Percentiles rank a stretch among this genome's conserved stretches.
Evolutionary conservation across 2,329 filamentous ascomycete species (phyloP).

Genomic region (Mariannaea sp.): DNA sequence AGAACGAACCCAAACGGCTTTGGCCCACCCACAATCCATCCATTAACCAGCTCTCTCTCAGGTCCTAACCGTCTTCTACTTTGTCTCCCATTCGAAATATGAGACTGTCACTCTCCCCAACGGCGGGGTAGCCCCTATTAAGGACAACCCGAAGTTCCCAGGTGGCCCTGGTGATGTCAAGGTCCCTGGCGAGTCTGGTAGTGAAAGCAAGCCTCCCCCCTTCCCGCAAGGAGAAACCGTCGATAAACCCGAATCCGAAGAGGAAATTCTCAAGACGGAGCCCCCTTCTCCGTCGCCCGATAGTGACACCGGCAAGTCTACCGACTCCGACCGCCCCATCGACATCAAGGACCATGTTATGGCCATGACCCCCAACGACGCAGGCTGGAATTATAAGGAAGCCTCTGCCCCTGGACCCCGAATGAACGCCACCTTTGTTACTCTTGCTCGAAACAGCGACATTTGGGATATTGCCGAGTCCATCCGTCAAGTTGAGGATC

Average conservation of each 20-base stretch:
- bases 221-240: slow-evolving; percentile 29
- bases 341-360: slow-evolving; percentile 51
- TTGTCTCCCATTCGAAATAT: slow-evolving; percentile 68
- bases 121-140: slow-evolving; percentile 3
- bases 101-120: slow-evolving; percentile 44
- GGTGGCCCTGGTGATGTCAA: slow-evolving; percentile 31
- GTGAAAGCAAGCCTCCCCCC: slow-evolving; percentile 32
- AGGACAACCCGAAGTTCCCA: slow-evolving; percentile 26
- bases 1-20: too few species aligned
- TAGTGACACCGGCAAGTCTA: neutral
- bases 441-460: slow-evolving; percentile 88
- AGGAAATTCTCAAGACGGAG: slow-evolving; percentile 28
- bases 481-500: slow-evolving; percentile 95
- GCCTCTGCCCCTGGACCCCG: slow-evolving; percentile 68
- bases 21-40: slow-evolving; percentile 10
- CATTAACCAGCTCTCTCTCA: slow-evolving; percentile 22
- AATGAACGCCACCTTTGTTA: slow-evolving; percentile 98
- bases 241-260: slow-evolving; percentile 15
- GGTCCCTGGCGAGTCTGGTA: slow-evolving; percentile 31
- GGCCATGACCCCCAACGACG: slow-evolving; percentile 56
- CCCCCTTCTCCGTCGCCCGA: slow-evolving; percentile 29
- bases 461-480: slow-evolving; percentile 96
- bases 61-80: slow-evolving; percentile 67
- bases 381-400: slow-evolving; percentile 57
- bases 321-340: slow-evolving; percentile 15